These are phyloP conservation scores for Astrephomene gubernaculifera DNA, from an alignment of 139 green algal species.

Conservation along the genomic window DNA sequence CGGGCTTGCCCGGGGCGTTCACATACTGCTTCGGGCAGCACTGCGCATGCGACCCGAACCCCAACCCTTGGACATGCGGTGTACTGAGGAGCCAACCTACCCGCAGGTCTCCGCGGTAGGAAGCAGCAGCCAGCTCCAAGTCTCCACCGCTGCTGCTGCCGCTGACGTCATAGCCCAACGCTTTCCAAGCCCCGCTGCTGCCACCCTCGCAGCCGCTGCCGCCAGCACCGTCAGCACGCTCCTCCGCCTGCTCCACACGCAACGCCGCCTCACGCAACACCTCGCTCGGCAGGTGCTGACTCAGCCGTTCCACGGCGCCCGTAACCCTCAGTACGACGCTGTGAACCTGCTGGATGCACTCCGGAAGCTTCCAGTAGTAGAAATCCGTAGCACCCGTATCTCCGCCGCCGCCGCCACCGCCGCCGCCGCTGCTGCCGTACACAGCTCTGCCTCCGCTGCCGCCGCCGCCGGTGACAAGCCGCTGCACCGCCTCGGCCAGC, in stretches of 20 bases:
- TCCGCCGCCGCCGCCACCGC: neutral
- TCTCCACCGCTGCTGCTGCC: neutral
- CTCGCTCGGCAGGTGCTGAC: neutral
- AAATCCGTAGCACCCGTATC: too few species aligned
- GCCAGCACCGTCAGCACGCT: neutral
- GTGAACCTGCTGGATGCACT: too few species aligned
- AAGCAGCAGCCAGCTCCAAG: too few species aligned
- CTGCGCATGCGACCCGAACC: too few species aligned
- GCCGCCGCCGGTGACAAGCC: neutral
- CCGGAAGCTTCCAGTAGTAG: too few species aligned
- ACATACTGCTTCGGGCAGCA: too few species aligned
- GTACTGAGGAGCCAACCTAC: too few species aligned
- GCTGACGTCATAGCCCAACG: neutral
- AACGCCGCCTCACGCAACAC: neutral
- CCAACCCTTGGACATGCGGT: too few species aligned
- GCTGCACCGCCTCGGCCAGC: slow-evolving; percentile 1
- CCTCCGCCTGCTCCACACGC: neutral
- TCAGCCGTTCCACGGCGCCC: too few species aligned
- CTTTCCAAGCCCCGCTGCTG: too few species aligned
- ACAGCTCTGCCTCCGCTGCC: neutral
- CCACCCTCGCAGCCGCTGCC: neutral
- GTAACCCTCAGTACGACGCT: too few species aligned
- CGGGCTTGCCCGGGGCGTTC: too few species aligned
- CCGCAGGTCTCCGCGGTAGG: neutral
- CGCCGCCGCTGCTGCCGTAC: neutral